phyloP scores from a whole-genome alignment of 805 yeast genomes.

The Metahyphopichia silvanorum region DNA sequence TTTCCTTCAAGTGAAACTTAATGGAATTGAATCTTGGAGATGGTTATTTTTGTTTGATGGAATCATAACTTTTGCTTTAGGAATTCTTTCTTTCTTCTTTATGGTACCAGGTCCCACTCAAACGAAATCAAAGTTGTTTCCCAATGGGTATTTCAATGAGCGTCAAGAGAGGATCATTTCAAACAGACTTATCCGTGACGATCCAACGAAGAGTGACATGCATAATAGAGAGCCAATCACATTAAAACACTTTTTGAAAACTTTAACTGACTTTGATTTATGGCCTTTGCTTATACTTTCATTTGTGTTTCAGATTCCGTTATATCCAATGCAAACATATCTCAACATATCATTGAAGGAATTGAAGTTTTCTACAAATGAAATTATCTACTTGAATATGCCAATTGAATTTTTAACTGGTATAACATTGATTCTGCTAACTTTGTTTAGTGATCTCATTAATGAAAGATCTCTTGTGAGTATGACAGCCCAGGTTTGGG shows the following conservation, averaged over 20 bases:
- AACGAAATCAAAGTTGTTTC: constrained; percentile 46
- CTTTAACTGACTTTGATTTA: constrained; percentile 22
- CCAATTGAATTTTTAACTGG: too few species aligned
- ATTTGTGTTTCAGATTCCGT: constrained; percentile 15
- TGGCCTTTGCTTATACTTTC: constrained; percentile 12
- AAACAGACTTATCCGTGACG: constrained; percentile 58
- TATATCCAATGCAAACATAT: constrained; percentile 27
- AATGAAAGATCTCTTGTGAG: too few species aligned
- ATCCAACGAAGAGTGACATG: constrained; percentile 62
- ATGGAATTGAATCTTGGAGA: constrained; percentile 54
- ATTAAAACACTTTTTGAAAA: constrained; percentile 13
- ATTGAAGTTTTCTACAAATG: constrained; percentile 31
- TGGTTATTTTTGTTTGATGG: constrained; percentile 67
- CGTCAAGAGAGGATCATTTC: constrained; percentile 57
- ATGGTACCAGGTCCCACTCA: constrained; percentile 56
- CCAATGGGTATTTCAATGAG: constrained; percentile 47
- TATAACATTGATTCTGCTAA: too few species aligned
- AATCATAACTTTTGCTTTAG: constrained; percentile 48
- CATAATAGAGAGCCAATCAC: constrained; percentile 39
- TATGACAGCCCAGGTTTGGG: too few species aligned
- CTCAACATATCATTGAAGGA: constrained; percentile 45
- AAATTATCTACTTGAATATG: constrained; percentile 48
- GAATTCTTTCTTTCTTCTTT: constrained; percentile 34
- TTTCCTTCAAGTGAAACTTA: constrained; percentile 42
- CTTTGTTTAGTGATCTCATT: too few species aligned